Percentiles rank a stretch among this genome's conserved stretches.
phyloP scores from a whole-genome alignment of 306 rosid species.

The Vigna reflexopilosa region DNA sequence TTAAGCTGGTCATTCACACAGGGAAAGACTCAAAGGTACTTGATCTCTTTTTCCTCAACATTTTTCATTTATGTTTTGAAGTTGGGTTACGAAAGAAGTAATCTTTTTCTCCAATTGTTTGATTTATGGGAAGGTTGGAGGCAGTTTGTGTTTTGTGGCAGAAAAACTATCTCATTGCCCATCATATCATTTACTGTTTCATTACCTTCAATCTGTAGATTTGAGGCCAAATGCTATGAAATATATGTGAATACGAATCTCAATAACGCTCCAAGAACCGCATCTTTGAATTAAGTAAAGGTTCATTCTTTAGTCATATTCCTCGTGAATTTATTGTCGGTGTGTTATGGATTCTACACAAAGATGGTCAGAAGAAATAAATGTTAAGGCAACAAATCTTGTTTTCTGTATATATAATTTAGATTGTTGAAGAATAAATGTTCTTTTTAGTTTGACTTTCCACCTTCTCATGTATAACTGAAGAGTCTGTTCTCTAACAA shows the following conservation, averaged over 20 bases:
- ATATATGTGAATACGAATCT: neutral
- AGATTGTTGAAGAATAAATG: neutral
- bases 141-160: conserved; percentile 23
- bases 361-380: neutral
- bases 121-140: conserved; percentile 6
- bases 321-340: neutral
- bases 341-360: neutral
- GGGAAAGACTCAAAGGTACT: conserved; percentile 60
- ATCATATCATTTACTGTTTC: conserved; percentile 51
- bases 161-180: conserved; percentile 51
- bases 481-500: conserved; percentile 17
- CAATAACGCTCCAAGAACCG: too few relatives aligned
- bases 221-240: neutral
- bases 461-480: neutral
- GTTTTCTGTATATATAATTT: neutral
- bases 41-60: conserved; percentile 40
- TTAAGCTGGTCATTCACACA: conserved; percentile 40
- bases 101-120: neutral
- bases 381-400: neutral
- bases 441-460: neutral
- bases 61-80: neutral
- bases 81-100: conserved; percentile 3
- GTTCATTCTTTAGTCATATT: conserved; percentile 25
- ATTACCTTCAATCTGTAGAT: conserved; percentile 36
- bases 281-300: neutral